Evolutionary conservation across 2,329 filamentous ascomycete species (phyloP).

Genomic region (Colletotrichum echinochloae): DNA sequence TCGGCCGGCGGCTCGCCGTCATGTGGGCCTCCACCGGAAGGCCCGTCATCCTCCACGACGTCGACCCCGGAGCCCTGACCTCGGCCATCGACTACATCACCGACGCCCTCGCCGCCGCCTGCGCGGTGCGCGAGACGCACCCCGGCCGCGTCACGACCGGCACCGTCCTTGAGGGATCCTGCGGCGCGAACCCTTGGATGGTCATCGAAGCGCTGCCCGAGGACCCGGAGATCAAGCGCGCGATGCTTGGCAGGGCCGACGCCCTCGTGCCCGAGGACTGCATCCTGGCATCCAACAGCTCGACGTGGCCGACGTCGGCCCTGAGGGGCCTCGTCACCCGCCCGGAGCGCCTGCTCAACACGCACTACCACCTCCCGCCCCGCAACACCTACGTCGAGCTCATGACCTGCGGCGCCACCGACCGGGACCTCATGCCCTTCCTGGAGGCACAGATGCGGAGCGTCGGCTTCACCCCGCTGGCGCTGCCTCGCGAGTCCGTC

Average conservation of each 20-base stretch:
- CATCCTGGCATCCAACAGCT: slow-evolving; percentile 49
- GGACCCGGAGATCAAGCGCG: slow-evolving; percentile 47
- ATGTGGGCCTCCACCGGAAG: slow-evolving; percentile 47
- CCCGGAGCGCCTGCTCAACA: slow-evolving; percentile 48
- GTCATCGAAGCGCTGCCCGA: slow-evolving; percentile 51
- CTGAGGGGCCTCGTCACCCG: slow-evolving; percentile 43
- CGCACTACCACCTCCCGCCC: slow-evolving; percentile 52
- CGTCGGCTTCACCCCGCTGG: slow-evolving; percentile 46
- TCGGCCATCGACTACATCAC: slow-evolving; percentile 49
- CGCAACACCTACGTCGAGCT: slow-evolving; percentile 49
- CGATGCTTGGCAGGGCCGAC: slow-evolving; percentile 47
- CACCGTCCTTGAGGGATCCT: slow-evolving; percentile 43
- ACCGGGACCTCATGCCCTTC: slow-evolving; percentile 47
- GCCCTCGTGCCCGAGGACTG: slow-evolving; percentile 45
- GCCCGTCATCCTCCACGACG: slow-evolving; percentile 47
- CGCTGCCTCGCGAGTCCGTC: slow-evolving; percentile 46
- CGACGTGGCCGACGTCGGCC: slow-evolving; percentile 47
- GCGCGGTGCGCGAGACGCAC: slow-evolving; percentile 44
- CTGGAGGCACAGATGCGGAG: slow-evolving; percentile 45
- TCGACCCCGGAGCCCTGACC: slow-evolving; percentile 42
- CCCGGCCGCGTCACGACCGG: slow-evolving; percentile 46
- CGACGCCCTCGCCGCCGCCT: slow-evolving; percentile 49
- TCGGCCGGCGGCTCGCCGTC: slow-evolving; percentile 54
- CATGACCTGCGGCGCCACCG: slow-evolving; percentile 50
- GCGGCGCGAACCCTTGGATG: slow-evolving; percentile 44